Percentiles rank a stretch among this genome's conserved stretches.
phyloP scores from a whole-genome alignment of 2,329 filamentous ascomycete species.

The Colletotrichum chrysophilum region DNA sequence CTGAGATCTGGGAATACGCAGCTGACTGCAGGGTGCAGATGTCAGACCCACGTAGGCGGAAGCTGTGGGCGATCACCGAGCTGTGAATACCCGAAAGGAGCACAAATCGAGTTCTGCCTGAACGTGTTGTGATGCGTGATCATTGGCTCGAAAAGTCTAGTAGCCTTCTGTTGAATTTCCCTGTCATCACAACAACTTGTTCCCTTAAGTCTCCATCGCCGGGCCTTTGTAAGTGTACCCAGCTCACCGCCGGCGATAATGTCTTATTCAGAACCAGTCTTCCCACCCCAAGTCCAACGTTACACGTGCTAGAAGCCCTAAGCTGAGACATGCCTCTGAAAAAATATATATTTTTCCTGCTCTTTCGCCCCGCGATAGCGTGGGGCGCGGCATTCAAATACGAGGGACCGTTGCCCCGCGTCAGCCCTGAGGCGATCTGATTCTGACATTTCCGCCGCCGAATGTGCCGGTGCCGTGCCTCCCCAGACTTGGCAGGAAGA shows the following conservation, averaged over 20 bases:
- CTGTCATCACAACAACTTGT: background rate
- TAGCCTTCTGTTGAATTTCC: background rate
- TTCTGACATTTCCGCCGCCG: background rate
- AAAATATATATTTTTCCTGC: background rate
- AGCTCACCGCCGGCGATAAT: background rate
- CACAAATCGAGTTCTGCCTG: background rate
- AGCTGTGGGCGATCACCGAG: background rate
- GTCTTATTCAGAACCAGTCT: background rate
- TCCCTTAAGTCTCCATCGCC: background rate
- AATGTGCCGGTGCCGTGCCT: background rate
- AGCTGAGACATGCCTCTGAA: background rate
- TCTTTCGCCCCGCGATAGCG: background rate
- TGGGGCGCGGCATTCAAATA: background rate
- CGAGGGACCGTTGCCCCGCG: background rate
- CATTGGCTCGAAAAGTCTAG: background rate
- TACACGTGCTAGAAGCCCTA: background rate
- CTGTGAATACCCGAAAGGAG: background rate
- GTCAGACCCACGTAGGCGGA: background rate
- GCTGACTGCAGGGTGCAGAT: background rate
- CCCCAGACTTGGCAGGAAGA: background rate
- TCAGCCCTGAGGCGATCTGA: background rate
- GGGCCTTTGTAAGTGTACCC: background rate
- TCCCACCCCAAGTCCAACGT: background rate
- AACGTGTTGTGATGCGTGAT: background rate
- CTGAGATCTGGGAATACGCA: background rate